Evolutionary conservation across 148 eudicot genomes (phyloP).

Genomic region (Rhododendron griersonianum): DNA sequence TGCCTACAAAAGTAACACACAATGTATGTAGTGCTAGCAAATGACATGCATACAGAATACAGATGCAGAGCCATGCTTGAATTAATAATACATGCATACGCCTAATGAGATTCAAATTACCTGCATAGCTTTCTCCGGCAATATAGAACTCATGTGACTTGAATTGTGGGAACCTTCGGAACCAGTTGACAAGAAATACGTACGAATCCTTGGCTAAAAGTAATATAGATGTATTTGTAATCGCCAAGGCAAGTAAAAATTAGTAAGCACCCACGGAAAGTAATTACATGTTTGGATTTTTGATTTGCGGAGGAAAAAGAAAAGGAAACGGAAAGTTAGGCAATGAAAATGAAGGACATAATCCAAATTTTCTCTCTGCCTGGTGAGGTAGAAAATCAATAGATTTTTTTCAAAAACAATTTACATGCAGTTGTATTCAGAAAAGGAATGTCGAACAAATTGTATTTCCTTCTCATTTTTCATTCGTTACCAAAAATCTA

Average conservation of each 20-base stretch:
- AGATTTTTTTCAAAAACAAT: neutral
- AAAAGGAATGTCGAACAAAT: neutral
- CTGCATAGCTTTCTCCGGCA: slow-evolving; percentile 91
- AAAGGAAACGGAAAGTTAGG: neutral
- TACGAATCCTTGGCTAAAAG: slow-evolving; percentile 65
- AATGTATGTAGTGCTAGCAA: no score
- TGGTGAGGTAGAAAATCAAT: neutral
- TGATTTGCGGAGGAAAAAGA: neutral
- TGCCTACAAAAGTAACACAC: neutral
- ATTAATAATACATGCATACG: neutral
- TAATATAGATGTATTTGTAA: neutral
- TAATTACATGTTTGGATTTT: neutral
- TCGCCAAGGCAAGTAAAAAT: neutral
- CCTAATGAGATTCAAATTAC: slow-evolving; percentile 20
- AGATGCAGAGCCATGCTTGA: neutral
- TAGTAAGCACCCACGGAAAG: neutral
- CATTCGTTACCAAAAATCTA: neutral
- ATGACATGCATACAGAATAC: neutral
- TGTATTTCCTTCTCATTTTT: neutral
- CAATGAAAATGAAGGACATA: neutral
- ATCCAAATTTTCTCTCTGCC: neutral
- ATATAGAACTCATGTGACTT: slow-evolving; percentile 79
- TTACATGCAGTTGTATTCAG: neutral
- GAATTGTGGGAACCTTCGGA: slow-evolving; percentile 73
- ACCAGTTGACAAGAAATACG: slow-evolving; percentile 66